Conservation (phyloP, 768 basidiomycete genomes). For the Pleurotus sapidus region DNA sequence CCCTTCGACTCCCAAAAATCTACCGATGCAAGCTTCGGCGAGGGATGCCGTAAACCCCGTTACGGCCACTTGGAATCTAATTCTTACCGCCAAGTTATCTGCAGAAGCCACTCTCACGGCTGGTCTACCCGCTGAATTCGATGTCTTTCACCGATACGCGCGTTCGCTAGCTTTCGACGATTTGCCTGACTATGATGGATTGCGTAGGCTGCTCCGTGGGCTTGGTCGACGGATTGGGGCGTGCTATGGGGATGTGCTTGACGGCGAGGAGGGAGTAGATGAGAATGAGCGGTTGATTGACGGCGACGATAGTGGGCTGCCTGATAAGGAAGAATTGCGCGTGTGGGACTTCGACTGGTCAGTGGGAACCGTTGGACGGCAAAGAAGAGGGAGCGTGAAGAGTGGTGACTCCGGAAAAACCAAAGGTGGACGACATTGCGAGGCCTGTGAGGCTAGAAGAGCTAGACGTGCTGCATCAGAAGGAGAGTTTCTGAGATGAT, state of each 20-base stretch:
- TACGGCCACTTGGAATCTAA: constrained; percentile 72
- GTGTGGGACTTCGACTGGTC: constrained; percentile 36
- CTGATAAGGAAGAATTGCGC: background rate
- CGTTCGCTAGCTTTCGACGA: constrained; percentile 85
- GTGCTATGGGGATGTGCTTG: constrained; percentile 45
- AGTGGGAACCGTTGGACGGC: constrained; percentile 14
- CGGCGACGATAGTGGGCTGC: background rate
- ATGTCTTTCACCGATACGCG: constrained; percentile 68
- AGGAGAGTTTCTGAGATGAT: background rate
- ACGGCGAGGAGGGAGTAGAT: constrained; percentile 9
- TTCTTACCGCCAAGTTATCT: constrained; percentile 69
- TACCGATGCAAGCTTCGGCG: background rate
- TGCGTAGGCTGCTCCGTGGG: constrained; percentile 68
- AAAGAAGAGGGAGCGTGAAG: constrained; percentile 12
- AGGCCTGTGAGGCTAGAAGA: constrained; percentile 25
- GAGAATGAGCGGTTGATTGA: constrained; percentile 11
- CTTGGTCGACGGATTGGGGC: constrained; percentile 53
- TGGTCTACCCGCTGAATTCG: constrained; percentile 79
- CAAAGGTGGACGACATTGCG: constrained; percentile 27
- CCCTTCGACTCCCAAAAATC: constrained; percentile 20
- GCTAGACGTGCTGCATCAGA: constrained; percentile 1
- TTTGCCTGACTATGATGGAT: constrained; percentile 83
- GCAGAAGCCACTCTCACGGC: constrained; percentile 67
- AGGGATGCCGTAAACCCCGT: constrained; percentile 41
- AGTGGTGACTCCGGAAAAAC: constrained; percentile 7